phyloP scores from a whole-genome alignment of 805 yeast genomes.

The Wickerhamiella cacticola region DNA sequence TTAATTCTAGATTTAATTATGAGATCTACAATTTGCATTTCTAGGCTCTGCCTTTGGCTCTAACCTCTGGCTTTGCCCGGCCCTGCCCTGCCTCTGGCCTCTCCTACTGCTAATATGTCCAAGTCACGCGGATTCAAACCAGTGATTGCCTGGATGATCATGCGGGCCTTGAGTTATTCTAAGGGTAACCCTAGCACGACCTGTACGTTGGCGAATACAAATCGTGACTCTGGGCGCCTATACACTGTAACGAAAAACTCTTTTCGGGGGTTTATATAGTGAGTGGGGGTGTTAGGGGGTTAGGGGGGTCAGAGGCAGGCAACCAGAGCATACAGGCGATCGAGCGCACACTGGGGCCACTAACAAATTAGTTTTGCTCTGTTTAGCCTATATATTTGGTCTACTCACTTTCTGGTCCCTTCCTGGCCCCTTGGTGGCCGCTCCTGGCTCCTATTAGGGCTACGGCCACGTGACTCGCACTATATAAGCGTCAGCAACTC shows the following conservation, averaged over 20 bases:
- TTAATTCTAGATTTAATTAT: neutral
- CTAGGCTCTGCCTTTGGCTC: too few species aligned
- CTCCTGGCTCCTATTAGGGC: too few species aligned
- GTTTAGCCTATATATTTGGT: too few species aligned
- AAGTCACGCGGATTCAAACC: conserved; percentile 10
- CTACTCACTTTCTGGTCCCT: too few species aligned
- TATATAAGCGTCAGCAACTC: neutral
- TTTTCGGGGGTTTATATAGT: neutral
- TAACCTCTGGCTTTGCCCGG: neutral
- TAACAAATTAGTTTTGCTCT: too few species aligned
- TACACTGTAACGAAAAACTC: conserved; percentile 17
- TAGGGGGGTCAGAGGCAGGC: too few species aligned
- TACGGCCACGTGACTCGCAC: neutral
- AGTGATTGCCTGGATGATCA: conserved; percentile 2
- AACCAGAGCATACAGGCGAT: too few species aligned
- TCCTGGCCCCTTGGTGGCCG: neutral
- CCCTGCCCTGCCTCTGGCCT: neutral
- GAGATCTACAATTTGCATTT: neutral
- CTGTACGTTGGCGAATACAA: conserved; percentile 21
- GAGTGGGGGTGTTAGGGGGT: neutral
- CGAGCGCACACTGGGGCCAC: too few species aligned
- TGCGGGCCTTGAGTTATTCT: conserved; percentile 18
- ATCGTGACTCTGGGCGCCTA: conserved; percentile 28
- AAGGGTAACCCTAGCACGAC: conserved; percentile 27
- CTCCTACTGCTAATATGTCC: neutral